Conservation (phyloP, 768 basidiomycete species). For the Pleurotus platypus region DNA sequence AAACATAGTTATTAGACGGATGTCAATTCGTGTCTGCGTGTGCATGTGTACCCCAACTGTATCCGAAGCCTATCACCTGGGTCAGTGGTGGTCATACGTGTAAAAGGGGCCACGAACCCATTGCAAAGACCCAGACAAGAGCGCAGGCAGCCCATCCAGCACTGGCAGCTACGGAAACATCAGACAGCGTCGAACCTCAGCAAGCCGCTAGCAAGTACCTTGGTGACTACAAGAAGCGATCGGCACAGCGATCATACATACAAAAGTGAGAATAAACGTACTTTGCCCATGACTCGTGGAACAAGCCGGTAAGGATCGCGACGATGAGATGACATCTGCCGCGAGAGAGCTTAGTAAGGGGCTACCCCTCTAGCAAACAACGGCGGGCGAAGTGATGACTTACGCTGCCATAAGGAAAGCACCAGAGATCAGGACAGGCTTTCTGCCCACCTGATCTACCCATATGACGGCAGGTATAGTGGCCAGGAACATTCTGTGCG, state of each 20-base stretch:
- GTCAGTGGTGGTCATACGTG: neutral
- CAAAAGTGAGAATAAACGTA: slow-evolving; percentile 22
- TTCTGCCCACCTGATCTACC: slow-evolving; percentile 73
- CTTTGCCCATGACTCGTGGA: slow-evolving; percentile 49
- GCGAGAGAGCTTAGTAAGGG: neutral
- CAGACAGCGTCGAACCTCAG: neutral
- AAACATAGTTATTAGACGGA: neutral
- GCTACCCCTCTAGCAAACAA: too few relatives aligned
- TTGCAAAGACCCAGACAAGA: slow-evolving; percentile 73
- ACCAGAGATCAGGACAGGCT: slow-evolving; percentile 70
- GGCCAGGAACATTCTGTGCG: slow-evolving; percentile 61
- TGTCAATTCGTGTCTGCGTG: neutral
- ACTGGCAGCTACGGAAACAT: slow-evolving; percentile 29
- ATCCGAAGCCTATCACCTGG: slow-evolving; percentile 52
- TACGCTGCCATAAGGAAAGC: slow-evolving; percentile 70
- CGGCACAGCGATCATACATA: slow-evolving; percentile 5
- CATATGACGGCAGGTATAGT: slow-evolving; percentile 83
- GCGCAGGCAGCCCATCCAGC: slow-evolving; percentile 70
- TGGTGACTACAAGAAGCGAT: slow-evolving; percentile 21
- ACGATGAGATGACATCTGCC: slow-evolving; percentile 65
- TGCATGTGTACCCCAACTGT: slow-evolving; percentile 59
- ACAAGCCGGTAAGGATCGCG: slow-evolving; percentile 60
- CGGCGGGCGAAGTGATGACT: slow-evolving; percentile 12
- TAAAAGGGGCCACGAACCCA: slow-evolving; percentile 34
- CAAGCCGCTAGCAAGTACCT: slow-evolving; percentile 18